These are phyloP conservation scores for Colletotrichum cuscutae DNA, from an alignment of 2,329 filamentous ascomycete species.

Conservation along the genomic window DNA sequence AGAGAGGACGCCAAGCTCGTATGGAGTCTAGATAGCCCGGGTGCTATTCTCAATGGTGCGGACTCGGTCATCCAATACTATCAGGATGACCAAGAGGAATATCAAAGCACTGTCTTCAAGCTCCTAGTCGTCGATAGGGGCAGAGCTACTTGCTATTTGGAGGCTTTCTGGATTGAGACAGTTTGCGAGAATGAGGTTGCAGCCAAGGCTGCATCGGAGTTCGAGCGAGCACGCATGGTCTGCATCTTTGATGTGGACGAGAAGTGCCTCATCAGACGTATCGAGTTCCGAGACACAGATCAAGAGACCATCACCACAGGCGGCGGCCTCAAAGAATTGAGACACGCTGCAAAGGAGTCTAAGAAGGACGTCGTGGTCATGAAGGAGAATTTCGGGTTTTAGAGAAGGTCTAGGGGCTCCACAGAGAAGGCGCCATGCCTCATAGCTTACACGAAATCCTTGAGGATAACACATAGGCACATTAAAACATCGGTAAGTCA, in stretches of 20 bases:
- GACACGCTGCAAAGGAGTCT: neutral
- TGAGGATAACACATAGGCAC: neutral
- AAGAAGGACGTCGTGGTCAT: neutral
- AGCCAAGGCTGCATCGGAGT: neutral
- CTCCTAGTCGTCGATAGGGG: neutral
- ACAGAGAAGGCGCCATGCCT: neutral
- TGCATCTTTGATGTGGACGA: neutral
- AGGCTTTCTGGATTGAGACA: neutral
- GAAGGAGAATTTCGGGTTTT: neutral
- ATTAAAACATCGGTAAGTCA: accelerated
- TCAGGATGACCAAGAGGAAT: accelerated
- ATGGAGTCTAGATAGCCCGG: accelerated
- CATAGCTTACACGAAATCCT: neutral
- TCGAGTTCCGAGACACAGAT: neutral
- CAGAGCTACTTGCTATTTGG: neutral
- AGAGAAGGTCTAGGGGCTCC: neutral
- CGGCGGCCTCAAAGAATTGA: neutral
- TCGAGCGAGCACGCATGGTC: neutral
- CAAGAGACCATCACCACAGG: neutral
- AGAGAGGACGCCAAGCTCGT: neutral
- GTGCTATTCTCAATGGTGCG: neutral
- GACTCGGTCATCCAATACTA: neutral
- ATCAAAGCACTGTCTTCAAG: neutral
- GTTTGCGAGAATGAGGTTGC: accelerated
- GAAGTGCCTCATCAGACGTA: neutral